Base-by-base conservation (phyloP, 306 rosid genomes). In the Luffa acutangula region DNA sequence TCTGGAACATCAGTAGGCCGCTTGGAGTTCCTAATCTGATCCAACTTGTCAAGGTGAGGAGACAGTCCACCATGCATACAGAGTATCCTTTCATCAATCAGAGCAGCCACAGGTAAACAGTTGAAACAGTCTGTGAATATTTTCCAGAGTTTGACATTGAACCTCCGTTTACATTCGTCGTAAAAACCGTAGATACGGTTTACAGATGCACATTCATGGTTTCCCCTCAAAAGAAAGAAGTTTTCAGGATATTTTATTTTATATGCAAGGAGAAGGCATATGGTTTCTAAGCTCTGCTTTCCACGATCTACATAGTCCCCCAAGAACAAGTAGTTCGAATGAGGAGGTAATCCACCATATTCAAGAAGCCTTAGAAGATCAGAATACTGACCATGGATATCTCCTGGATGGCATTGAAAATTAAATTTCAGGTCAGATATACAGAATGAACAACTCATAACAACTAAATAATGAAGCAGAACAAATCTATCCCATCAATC, bases 41-140 rank as follows among this genome's bases (percentile, higher is more conserved):
- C 86, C 79, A 94, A 85, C 52, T 73, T 84, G 78, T 76, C 67
- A 75, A 94, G 72, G 11, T 89, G 87, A 7, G 97, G 98, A 46
- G 98, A 94, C 48, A 94, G 91, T 59, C 97, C 97, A 37, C 98
- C 98, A 59, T 92, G 97, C 98, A 92, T 94, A 74, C 98, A 94
- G 10, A 94, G 71, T 49, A 94, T 89, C 87, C 84, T 94, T 53
- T 90, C 95, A 53, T 92, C 97, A 33, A 94, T 81, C 14, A 89
- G 84, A 78, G 97, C 98, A 45, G 97, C 95, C 82, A 91, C 93
- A 6, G 97, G 98, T 72, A 94, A 82, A 85, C 95, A 94, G 75
- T 94, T 94, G 88, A 94, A 94, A 75, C 93, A 92, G 75, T 92
- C 97, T 39, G 97, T 89, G 69, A 94, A 94, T 74, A 58, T 34